Evolutionary conservation across 768 basidiomycete species (phyloP), one percentile per base, ranked within the genome.

Genomic region (Leccinum rimulosum): DNA sequence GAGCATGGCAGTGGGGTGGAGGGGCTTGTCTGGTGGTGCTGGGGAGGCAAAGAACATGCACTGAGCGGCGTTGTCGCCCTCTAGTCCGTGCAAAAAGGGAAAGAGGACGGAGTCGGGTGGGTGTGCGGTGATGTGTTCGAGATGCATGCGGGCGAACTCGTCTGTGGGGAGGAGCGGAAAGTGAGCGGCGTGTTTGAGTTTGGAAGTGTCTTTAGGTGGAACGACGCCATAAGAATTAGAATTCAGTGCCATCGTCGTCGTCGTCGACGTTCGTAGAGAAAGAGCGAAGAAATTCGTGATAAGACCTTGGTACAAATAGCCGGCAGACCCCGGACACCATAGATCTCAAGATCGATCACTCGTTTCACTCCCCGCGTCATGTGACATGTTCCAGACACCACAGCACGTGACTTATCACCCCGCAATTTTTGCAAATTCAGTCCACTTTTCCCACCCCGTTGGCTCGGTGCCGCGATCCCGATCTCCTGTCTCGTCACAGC

Each of bases 11-110:
- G 71, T 61, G 3, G 68, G 65, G 8, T 67, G 63, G 0, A n/a
- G 30, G 7, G 59, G 57, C 22, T 50, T 60, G 48, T 66, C 64
- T 0, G 56, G 50, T 3, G 66, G 71, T 10, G 79, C 68, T 11
- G 66, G 17, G 31, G 63, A 57, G 1, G 83, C 80, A 69, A 95
- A 95, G 79, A 95, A 95, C 22, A 81, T 79, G 66, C 89, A 91
- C 75, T 93, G 93, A 0, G 86, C 85, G 15, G 82, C 74, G 68
- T 93, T 92, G 59, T 86, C 81, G 62, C 91, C 87, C 67, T 95
- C 93, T 60, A 95, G 79, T 48, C 93, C 91, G 66, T 95, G 93
- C 15, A 93, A 76, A 75, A 94, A 96, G 1, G 93, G 93, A 71
- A 96, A 96, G 58, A 95, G 83, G 64, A 88, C 81, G 43, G 80